Base-by-base conservation (phyloP, 768 basidiomycete genomes). In the Naematelia encephala region DNA sequence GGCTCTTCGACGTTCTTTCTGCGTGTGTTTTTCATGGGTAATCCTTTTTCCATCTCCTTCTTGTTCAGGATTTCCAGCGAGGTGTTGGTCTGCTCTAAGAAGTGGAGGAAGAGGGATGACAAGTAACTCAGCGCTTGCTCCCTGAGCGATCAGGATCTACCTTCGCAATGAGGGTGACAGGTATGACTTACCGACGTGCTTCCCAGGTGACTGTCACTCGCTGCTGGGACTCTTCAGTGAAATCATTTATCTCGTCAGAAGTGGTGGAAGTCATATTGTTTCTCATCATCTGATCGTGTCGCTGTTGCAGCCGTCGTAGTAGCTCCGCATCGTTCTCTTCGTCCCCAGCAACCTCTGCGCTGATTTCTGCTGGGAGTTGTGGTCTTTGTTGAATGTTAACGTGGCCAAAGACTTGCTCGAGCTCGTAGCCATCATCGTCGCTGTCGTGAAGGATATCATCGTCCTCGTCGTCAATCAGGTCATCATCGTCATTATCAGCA, bases 41-140 rank as follows among this genome's bases (percentile, higher is more conserved):
- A 43, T 28, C 50, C 42, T 42, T n/a, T 50, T 56, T 22, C 5
- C 26, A 12, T 48, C 26, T 56, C 28, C 4, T 25, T 30, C 11
- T 30, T 28, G 23, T 54, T 62, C 11, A 56, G 43, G 39, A 49
- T 46, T 11, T 10, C 23, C 5, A 55, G 34, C 0, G 61, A 55
- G 2, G 30, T 57, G 5, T 25, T 14, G 2, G 60, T 34, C 28
- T 66, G 61, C 11, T 27, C 23, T 16, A 67, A 43, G 28, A 67
- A 54, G 28, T 39, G 19, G n/a, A 61, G 29, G 12, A 47, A 39
- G 45, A 64, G 16, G 4, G 51, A 51, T 55, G 63, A 62, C 29
- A 67, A 57, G 43, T 47, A 63, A 2, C 16, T 39, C 21, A 64
- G 16, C 4, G 66, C 66, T 51, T 43, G 42, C 21, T 61, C 28